Conservation (phyloP, 352 stramenopile species). For the Pythium apleroticum region DNA sequence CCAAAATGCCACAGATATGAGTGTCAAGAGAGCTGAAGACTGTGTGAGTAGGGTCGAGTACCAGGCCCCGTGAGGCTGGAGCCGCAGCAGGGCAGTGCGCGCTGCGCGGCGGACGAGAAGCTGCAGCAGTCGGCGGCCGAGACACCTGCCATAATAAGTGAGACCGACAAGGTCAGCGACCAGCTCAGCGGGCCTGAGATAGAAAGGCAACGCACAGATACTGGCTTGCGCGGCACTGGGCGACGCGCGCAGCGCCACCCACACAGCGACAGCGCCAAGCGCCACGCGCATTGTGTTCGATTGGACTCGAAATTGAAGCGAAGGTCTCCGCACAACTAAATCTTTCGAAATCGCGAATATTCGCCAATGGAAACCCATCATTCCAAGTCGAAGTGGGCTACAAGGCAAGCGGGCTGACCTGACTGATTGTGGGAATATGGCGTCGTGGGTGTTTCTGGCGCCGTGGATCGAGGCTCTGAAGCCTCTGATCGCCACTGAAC, state of each 20-base stretch:
- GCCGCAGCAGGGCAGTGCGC: slow-evolving; percentile 30
- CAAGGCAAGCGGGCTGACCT: too few relatives aligned
- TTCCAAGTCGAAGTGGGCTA: too few relatives aligned
- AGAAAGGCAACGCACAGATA: slow-evolving; percentile 6
- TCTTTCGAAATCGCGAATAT: too few relatives aligned
- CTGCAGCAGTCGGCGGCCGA: slow-evolving; percentile 36
- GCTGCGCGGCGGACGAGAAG: slow-evolving; percentile 26
- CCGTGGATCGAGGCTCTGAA: too few relatives aligned
- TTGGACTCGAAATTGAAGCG: background rate
- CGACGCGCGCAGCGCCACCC: background rate
- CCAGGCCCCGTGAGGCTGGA: slow-evolving; percentile 26
- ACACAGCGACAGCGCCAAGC: background rate
- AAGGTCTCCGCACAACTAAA: background rate
- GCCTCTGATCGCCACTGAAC: too few relatives aligned
- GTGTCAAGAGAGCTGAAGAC: too few relatives aligned
- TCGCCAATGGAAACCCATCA: too few relatives aligned
- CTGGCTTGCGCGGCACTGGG: slow-evolving; percentile 2
- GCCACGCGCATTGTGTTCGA: background rate
- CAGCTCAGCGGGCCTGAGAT: too few relatives aligned
- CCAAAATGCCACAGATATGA: too few relatives aligned
- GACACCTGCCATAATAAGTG: slow-evolving; percentile 28
- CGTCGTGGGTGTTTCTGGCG: too few relatives aligned
- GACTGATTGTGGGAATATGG: too few relatives aligned
- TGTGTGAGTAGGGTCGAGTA: background rate
- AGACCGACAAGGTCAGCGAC: too few relatives aligned